These are phyloP conservation scores for Diaporthe aspalathi DNA, from an alignment of 2,329 filamentous ascomycete genomes.

Conservation along the genomic window DNA sequence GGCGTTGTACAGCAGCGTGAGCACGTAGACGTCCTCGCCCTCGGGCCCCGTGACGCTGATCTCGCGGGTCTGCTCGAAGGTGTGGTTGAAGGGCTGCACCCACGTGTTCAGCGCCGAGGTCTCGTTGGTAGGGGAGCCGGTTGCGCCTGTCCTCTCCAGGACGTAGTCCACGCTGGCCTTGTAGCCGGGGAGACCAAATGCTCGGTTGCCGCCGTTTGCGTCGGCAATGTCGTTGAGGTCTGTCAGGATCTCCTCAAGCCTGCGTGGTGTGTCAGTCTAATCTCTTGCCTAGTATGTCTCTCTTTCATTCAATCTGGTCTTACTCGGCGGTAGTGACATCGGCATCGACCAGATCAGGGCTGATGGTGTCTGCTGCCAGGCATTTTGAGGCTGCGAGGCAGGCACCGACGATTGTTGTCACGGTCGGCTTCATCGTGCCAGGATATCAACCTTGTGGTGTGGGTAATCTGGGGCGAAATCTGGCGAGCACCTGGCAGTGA, in stretches of 20 bases:
- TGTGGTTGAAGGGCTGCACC: slow-evolving; percentile 60
- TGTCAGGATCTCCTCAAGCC: slow-evolving; percentile 62
- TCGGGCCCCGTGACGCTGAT: slow-evolving; percentile 59
- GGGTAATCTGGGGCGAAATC: neutral
- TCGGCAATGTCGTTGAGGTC: slow-evolving; percentile 60
- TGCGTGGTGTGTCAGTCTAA: slow-evolving; percentile 42
- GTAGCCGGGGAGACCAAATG: slow-evolving; percentile 70
- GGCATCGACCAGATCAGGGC: slow-evolving; percentile 53
- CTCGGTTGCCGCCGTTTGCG: slow-evolving; percentile 68
- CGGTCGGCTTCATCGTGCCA: slow-evolving; percentile 4
- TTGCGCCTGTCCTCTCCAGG: slow-evolving; percentile 54
- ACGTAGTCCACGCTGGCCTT: slow-evolving; percentile 69
- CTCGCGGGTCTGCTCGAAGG: slow-evolving; percentile 55
- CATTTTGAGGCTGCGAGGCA: slow-evolving; percentile 10
- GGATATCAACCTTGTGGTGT: neutral
- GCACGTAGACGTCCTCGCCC: slow-evolving; percentile 56
- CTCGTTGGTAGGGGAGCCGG: slow-evolving; percentile 53
- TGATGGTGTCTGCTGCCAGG: slow-evolving; percentile 49
- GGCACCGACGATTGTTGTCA: neutral
- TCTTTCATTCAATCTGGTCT: slow-evolving; percentile 38
- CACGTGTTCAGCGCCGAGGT: slow-evolving; percentile 52
- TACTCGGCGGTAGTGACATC: slow-evolving; percentile 54
- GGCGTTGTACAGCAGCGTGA: slow-evolving; percentile 59
- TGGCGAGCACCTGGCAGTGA: slow-evolving; percentile 5
- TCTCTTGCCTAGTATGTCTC: too few species aligned